Evolutionary conservation across 331 rosid genomes (phyloP).

Genomic region (Saraca asoca): DNA sequence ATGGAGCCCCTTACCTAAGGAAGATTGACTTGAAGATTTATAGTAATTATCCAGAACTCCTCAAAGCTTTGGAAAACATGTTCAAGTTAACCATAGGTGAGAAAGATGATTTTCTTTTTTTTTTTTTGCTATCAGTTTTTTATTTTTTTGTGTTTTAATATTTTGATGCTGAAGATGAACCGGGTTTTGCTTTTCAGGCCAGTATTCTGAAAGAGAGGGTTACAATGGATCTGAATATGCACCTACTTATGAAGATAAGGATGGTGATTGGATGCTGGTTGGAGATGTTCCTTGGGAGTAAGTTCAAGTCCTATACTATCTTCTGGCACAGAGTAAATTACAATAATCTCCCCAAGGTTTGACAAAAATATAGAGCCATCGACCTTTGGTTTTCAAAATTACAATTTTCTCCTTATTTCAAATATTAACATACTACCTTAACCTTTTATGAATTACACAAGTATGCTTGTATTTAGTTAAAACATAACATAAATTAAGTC

Average conservation of each 20-base stretch:
- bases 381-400: too few species aligned
- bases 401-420: too few species aligned
- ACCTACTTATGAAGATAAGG: conserved; percentile 92
- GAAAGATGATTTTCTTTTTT: not conserved
- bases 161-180: conserved; percentile 23
- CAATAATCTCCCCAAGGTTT: too few species aligned
- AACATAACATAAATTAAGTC: too few species aligned
- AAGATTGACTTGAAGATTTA: conserved; percentile 79
- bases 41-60: conserved; percentile 68
- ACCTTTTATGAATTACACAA: too few species aligned
- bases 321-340: too few species aligned
- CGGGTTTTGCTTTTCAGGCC: conserved; percentile 47
- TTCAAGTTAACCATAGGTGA: conserved; percentile 78
- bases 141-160: not conserved
- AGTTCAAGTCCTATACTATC: conserved; percentile 24
- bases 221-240: conserved; percentile 81
- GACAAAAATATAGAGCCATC: too few species aligned
- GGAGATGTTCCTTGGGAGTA: conserved; percentile 99
- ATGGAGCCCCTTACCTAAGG: conserved; percentile 98
- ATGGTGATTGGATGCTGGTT: conserved; percentile 95
- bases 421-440: too few species aligned
- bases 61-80: conserved; percentile 78
- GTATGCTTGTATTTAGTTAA: too few species aligned
- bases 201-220: conserved; percentile 86
- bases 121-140: not conserved